These are phyloP conservation scores for Tolypocladium pustulatum DNA, from an alignment of 2,329 filamentous ascomycete species.

Conservation along the genomic window DNA sequence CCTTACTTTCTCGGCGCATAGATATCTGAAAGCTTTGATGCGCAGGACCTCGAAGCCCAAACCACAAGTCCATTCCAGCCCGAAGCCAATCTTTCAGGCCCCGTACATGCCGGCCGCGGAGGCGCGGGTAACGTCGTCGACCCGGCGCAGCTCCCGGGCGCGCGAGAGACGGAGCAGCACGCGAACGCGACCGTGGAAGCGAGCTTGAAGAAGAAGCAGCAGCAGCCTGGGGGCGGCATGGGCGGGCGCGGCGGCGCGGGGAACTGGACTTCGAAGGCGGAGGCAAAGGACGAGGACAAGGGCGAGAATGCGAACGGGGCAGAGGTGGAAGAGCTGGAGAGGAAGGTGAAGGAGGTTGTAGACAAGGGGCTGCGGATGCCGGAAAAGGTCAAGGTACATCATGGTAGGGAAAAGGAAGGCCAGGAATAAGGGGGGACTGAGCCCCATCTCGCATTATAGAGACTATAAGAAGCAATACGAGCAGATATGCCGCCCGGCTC, in stretches of 20 bases:
- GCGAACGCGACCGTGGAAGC: constrained; percentile 22
- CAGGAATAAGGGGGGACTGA: background rate
- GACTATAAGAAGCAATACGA: background rate
- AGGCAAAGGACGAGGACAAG: constrained; percentile 11
- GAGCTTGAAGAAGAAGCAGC: constrained; percentile 14
- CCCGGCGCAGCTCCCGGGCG: constrained; percentile 14
- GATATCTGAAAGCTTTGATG: background rate
- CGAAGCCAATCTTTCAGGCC: background rate
- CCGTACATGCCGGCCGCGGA: constrained; percentile 14
- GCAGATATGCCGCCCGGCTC: too few relatives aligned
- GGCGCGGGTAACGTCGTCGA: constrained; percentile 51
- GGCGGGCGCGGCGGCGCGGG: constrained; percentile 47
- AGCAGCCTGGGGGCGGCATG: constrained; percentile 7
- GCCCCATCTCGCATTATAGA: background rate
- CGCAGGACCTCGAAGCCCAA: background rate
- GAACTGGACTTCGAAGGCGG: constrained; percentile 31
- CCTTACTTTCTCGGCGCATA: background rate
- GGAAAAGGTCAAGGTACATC: constrained; percentile 33
- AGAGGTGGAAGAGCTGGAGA: constrained; percentile 28
- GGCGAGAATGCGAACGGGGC: constrained; percentile 11
- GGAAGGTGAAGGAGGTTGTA: constrained; percentile 32
- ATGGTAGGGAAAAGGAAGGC: constrained; percentile 8
- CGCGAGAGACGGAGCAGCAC: constrained; percentile 22
- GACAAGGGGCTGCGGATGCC: constrained; percentile 36
- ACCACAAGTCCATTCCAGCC: background rate